These are phyloP conservation scores for Eucalyptus lansdowneana DNA, from an alignment of 345 rosid genomes.

Conservation along the genomic window DNA sequence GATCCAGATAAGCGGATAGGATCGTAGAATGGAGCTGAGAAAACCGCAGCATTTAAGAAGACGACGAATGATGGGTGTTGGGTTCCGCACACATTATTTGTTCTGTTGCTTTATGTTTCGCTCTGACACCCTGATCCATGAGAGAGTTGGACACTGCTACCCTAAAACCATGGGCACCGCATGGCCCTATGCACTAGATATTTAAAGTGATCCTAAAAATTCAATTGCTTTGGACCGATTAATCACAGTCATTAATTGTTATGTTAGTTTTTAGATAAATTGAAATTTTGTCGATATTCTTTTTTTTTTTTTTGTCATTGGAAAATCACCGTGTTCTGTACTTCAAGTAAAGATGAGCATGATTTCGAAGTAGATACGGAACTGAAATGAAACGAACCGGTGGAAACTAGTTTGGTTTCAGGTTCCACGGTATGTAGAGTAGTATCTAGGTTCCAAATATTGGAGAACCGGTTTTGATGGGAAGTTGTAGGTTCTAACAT, in stretches of 20 bases:
- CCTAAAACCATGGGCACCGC: background rate
- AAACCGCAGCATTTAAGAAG: background rate
- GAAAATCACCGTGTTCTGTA: rapidly evolving
- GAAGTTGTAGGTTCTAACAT: too few species aligned
- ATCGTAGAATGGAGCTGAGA: background rate
- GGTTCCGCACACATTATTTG: background rate
- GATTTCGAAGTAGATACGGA: rapidly evolving
- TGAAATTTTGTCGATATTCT: background rate
- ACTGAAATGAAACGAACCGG: rapidly evolving
- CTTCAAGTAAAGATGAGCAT: too few species aligned
- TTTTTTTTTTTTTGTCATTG: too few species aligned
- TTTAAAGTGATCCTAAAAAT: background rate
- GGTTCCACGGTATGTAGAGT: rapidly evolving
- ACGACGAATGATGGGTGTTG: background rate
- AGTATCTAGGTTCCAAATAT: too few species aligned
- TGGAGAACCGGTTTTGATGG: too few species aligned
- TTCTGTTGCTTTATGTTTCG: background rate
- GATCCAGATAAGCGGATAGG: background rate
- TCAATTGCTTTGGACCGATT: background rate
- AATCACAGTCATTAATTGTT: background rate
- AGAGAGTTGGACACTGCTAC: background rate
- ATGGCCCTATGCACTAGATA: background rate
- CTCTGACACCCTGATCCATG: background rate
- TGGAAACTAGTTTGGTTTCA: rapidly evolving
- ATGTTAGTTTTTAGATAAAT: background rate